Base-by-base conservation (phyloP, 2,329 filamentous ascomycete species). In the Aspergillus melleus region DNA sequence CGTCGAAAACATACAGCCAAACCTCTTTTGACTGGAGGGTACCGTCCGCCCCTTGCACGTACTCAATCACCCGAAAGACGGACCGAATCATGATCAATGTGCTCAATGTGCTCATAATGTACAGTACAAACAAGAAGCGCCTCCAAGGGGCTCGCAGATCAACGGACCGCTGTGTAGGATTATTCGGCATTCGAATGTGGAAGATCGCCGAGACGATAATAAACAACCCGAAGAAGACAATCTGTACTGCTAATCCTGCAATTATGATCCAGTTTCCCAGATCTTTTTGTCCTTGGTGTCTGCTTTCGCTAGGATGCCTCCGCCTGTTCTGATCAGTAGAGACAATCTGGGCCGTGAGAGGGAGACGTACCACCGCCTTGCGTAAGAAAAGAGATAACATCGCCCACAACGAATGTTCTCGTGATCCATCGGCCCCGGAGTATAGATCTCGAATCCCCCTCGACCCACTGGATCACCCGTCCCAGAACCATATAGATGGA, bases 51-150 rank as follows among this genome's bases (percentile, higher is more conserved):
- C 79, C 80, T 67, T 75, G 69, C 1, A 70, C 69, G 64, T 80
- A 84, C 69, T 84, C 82, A 14, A 82, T 65, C 2, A 81, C 73
- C 19, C 81, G 77, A 60, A 79, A 82, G 14, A 81, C 57, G 5
- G 77, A 80, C 16, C 81, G 73, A 4, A 78, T 64, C 59, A 80
- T 71, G 42, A 83, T 76, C 30, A 78, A 68, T 0, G 53, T 26
- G 47, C 63, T 76, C 30, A 78, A 68, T 0, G 53, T 26, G 47
- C 63, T 68, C 19, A 63, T 63, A 8, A 54, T 54, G 55, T 68
- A 68, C 2, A 69, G 60, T 32, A 64, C 60, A 11, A 61, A 29
- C 49, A 68, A 52, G 3, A 47, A 49, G 4, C 53, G 54, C 19
- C 62, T 52, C 66, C 64, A 69, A 2, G 64, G 61, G 4, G 32